Evolutionary conservation across 306 rosid species (phyloP).

Genomic region (Quercus ilex): DNA sequence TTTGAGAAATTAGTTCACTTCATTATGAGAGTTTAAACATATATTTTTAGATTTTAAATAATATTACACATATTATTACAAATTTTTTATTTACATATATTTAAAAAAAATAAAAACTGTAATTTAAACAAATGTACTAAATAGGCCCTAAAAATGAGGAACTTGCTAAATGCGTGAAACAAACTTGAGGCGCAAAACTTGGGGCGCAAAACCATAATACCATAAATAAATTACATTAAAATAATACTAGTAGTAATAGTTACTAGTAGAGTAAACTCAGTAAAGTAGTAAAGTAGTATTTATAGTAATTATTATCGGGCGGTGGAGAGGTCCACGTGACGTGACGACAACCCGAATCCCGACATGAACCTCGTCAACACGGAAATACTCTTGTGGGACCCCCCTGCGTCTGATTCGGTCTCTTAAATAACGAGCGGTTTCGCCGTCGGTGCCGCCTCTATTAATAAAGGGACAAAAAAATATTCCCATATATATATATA

Average conservation of each 20-base stretch:
- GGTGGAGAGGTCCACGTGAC: slow-evolving; percentile 61
- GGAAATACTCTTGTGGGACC: slow-evolving; percentile 22
- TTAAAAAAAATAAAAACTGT: too few relatives aligned
- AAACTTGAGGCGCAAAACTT: neutral
- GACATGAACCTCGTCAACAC: slow-evolving; percentile 64
- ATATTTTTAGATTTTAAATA: too few relatives aligned
- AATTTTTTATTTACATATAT: accelerated
- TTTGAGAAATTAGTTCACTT: too few relatives aligned
- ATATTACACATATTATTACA: too few relatives aligned
- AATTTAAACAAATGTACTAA: too few relatives aligned
- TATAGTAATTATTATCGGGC: slow-evolving; percentile 23
- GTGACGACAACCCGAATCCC: slow-evolving; percentile 61
- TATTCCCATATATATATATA: neutral
- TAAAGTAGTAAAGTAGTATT: neutral
- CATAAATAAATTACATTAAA: too few relatives aligned
- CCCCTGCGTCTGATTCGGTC: slow-evolving; percentile 40
- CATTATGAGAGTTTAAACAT: too few relatives aligned
- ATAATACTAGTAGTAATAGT: too few relatives aligned
- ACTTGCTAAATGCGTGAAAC: too few relatives aligned
- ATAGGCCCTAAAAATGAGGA: too few relatives aligned
- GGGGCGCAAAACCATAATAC: slow-evolving; percentile 3
- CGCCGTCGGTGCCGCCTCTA: slow-evolving; percentile 65
- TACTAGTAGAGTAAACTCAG: too few relatives aligned
- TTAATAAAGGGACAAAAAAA: neutral
- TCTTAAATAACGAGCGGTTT: slow-evolving; percentile 27